A percentile compares a stretch with the other conserved stretches of the same genome.
These are phyloP conservation scores for Lepidium sativum DNA, from an alignment of 345 rosid genomes.

Conservation along the genomic window DNA sequence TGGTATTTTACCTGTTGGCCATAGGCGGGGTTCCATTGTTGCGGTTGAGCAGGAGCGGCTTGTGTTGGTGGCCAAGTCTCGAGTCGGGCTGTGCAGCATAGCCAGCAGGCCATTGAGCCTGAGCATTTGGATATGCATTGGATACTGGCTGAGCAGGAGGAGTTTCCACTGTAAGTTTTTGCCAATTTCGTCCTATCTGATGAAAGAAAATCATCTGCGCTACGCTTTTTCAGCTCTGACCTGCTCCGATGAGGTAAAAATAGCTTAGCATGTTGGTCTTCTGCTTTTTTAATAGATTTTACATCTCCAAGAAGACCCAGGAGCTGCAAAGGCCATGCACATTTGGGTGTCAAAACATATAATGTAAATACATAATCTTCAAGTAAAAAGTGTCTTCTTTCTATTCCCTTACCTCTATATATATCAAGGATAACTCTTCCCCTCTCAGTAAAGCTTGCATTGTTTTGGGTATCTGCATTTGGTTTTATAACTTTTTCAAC, in stretches of 20 bases:
- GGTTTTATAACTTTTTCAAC: conserved; percentile 63
- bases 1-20: conserved; percentile 50
- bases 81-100: conserved; percentile 77
- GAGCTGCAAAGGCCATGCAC: conserved; percentile 46
- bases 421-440: conserved; percentile 90
- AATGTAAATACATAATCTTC: neutral
- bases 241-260: conserved; percentile 59
- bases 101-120: conserved; percentile 75
- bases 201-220: conserved; percentile 67
- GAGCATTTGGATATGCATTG: conserved; percentile 69
- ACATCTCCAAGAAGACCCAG: conserved; percentile 71
- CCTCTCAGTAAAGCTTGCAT: conserved; percentile 54
- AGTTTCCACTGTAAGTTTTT: conserved; percentile 50
- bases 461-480: conserved; percentile 38
- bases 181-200: conserved; percentile 80
- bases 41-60: conserved; percentile 60
- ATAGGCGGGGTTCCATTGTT: conserved; percentile 75
- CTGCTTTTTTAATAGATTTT: conserved; percentile 57
- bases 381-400: neutral
- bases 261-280: conserved; percentile 70
- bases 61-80: conserved; percentile 77
- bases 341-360: neutral
- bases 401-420: conserved; percentile 55
- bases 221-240: conserved; percentile 68
- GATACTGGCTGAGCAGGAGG: conserved; percentile 53